A percentile compares a stretch with the other conserved stretches of the same genome.
phyloP scores from a whole-genome alignment of 1,284 basidiomycete species.

The Cryptococcus sp. region DNA sequence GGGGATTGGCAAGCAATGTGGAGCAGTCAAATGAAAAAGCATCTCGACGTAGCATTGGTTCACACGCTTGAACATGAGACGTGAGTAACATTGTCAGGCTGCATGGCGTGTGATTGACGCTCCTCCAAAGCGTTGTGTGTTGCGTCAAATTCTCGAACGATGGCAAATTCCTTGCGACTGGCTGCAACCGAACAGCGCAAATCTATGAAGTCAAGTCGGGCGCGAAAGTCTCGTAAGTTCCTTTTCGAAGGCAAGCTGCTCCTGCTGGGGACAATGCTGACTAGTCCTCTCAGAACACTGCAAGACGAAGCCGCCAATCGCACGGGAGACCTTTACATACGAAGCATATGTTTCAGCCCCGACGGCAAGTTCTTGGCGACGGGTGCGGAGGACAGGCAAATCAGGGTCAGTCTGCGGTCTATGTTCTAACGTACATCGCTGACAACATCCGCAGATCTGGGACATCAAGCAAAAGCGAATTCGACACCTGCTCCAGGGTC shows the following conservation, averaged over 20 bases:
- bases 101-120: neutral
- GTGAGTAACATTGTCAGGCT: conserved; percentile 54
- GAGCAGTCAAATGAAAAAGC: conserved; percentile 78
- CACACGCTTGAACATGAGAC: conserved; percentile 93
- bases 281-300: conserved; percentile 60
- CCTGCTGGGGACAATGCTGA: conserved; percentile 1
- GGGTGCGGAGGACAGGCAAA: conserved; percentile 79
- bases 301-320: conserved; percentile 67
- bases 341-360: conserved; percentile 79
- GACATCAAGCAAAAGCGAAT: conserved; percentile 75
- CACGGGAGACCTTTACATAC: conserved; percentile 74
- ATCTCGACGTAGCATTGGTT: conserved; percentile 82
- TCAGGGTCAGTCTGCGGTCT: conserved; percentile 61
- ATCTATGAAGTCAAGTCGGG: conserved; percentile 89
- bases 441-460: conserved; percentile 67
- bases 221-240: conserved; percentile 67
- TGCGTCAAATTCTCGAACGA: conserved; percentile 89
- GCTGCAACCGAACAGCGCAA: conserved; percentile 86
- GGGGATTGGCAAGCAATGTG: conserved; percentile 94
- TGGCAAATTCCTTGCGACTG: conserved; percentile 83
- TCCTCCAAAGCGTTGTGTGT: conserved; percentile 71
- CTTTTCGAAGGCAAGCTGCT: neutral
- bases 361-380: conserved; percentile 79
- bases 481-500: conserved; percentile 73
- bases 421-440: conserved; percentile 1